Conservation (phyloP, 2,329 filamentous ascomycete species). For the Ampelomyces quisqualis region DNA sequence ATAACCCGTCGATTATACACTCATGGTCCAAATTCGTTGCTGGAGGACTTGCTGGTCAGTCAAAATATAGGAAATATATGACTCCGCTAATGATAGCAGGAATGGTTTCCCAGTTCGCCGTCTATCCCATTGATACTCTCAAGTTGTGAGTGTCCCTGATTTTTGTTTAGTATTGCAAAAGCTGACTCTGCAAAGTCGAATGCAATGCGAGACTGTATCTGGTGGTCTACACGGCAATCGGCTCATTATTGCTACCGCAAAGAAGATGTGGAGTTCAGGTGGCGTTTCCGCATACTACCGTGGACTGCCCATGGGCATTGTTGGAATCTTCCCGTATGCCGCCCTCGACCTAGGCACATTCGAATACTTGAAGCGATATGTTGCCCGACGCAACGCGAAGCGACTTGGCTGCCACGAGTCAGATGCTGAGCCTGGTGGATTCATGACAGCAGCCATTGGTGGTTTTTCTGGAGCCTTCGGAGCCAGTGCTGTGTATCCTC, state of each 20-base stretch:
- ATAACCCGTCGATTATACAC: conserved; percentile 75
- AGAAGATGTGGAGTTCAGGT: conserved; percentile 80
- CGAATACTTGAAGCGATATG: conserved; percentile 79
- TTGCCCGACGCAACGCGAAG: conserved; percentile 70
- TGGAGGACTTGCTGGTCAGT: conserved; percentile 72
- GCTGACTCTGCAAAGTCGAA: conserved; percentile 54
- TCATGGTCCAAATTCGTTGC: conserved; percentile 86
- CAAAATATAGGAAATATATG: background rate
- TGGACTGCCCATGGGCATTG: conserved; percentile 86
- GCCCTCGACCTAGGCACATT: conserved; percentile 96
- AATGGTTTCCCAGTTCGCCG: conserved; percentile 92
- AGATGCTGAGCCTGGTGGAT: conserved; percentile 71
- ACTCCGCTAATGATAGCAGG: conserved; percentile 42
- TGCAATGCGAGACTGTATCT: conserved; percentile 92
- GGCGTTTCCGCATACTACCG: conserved; percentile 80
- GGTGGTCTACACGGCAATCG: conserved; percentile 81
- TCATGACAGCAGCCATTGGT: conserved; percentile 84
- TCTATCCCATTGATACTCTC: conserved; percentile 89
- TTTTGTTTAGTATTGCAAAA: background rate
- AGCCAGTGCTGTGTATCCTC: conserved; percentile 88
- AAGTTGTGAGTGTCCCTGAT: conserved; percentile 60
- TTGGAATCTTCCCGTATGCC: conserved; percentile 97
- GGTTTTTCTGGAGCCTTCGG: conserved; percentile 89
- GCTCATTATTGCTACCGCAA: conserved; percentile 77
- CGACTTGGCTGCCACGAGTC: conserved; percentile 75